Evolutionary conservation across 2,329 filamentous ascomycete species (phyloP).

Genomic region (Passalora sequoiae): DNA sequence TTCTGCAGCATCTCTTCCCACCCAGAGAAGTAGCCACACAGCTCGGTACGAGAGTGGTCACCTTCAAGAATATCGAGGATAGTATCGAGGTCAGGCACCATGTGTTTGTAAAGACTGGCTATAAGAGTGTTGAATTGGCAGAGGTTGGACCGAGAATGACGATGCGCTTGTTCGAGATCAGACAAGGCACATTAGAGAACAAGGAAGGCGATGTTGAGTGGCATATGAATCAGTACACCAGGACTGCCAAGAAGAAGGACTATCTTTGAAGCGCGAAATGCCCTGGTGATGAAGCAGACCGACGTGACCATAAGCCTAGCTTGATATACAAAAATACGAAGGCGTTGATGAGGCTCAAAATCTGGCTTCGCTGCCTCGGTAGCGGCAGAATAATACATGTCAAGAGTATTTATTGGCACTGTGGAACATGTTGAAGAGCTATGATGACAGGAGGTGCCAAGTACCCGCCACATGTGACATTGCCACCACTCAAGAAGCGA

Average conservation of each 20-base stretch:
- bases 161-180: constrained; percentile 92
- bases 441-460: no score
- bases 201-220: constrained; percentile 95
- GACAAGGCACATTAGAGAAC: constrained; percentile 84
- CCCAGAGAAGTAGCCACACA: constrained; percentile 78
- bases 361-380: no score
- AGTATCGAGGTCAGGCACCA: constrained; percentile 86
- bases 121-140: constrained; percentile 79
- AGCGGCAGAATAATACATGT: no score
- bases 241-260: constrained; percentile 91
- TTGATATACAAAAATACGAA: no score
- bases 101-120: constrained; percentile 90
- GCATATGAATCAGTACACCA: constrained; percentile 91
- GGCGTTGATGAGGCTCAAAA: no score
- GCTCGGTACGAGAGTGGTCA: constrained; percentile 81
- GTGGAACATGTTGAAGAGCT: no score
- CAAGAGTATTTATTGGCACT: no score
- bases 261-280: no score
- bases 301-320: no score
- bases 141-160: constrained; percentile 94
- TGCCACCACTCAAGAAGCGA: no score
- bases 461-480: no score
- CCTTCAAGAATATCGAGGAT: constrained; percentile 86
- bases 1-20: constrained; percentile 90
- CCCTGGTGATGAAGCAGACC: no score